Conservation (phyloP, 2,329 filamentous ascomycete species). For the Helotiales sp. region DNA sequence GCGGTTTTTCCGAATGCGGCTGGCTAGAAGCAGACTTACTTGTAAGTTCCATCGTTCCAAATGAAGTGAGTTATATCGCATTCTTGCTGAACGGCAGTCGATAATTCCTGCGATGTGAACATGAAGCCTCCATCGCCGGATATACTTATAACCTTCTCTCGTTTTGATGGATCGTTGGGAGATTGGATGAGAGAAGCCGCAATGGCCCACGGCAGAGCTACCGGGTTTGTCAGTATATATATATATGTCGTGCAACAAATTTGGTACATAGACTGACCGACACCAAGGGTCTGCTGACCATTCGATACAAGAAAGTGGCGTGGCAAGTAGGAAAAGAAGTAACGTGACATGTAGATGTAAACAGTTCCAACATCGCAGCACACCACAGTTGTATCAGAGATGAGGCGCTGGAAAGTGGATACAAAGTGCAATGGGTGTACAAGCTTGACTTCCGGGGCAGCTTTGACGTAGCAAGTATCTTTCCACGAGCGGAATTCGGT, state of each 20-base stretch:
- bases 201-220: conserved; percentile 52
- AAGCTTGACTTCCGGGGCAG: conserved; percentile 24
- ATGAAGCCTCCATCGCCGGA: conserved; percentile 56
- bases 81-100: conserved; percentile 51
- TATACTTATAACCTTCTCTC: conserved; percentile 50
- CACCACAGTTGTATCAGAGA: conserved; percentile 49
- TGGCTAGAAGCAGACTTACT: no score
- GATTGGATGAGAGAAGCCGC: conserved; percentile 50
- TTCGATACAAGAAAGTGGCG: conserved; percentile 53
- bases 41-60: conserved; percentile 56
- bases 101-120: conserved; percentile 53
- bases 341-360: conserved; percentile 55
- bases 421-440: conserved; percentile 55
- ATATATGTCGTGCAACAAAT: no score
- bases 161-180: conserved; percentile 45
- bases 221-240: no score
- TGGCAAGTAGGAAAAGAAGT: conserved; percentile 51
- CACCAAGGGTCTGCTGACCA: conserved; percentile 55
- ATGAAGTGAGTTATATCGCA: conserved; percentile 57
- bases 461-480: background rate
- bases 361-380: conserved; percentile 53
- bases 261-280: conserved; percentile 45
- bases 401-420: conserved; percentile 47
- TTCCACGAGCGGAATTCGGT: background rate
- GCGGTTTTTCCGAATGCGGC: no score